Evolutionary conservation across 345 rosid genomes (phyloP), one percentile per base, ranked within the genome.

Genomic region (Salix brachista): DNA sequence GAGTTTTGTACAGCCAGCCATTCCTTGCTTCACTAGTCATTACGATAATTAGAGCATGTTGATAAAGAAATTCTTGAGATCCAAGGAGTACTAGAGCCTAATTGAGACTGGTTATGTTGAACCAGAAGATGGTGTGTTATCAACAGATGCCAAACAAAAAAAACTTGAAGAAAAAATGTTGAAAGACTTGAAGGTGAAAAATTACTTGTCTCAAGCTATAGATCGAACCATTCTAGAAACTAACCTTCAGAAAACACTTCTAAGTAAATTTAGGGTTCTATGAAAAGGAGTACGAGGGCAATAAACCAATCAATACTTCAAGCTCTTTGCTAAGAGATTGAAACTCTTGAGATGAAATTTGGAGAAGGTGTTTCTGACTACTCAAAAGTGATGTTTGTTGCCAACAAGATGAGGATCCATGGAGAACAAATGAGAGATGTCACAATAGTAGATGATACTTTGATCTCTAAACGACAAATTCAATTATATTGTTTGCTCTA

Each of bases 31-130:
- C 19, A 58, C 25, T 60, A 56, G 54, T 21, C 34, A 60, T n/a
- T 73, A 73, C 9, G 76, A 73, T 25, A 54, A 73, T 39, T 73
- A 36, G 76, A 52, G 65, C 2, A 17, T 54, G 65, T 11, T 71
- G 13, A 71, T 52, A 46, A 65, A 71, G 4, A 70, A 70, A 17
- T 36, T 48, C 6, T 32, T 54, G 12, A 12, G 73, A 14, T 70
- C 61, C 0, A 70, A 70, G 48, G 18, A 56, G 25, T 52, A 52
- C 5, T 60, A 19, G 23, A 61, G 68, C 9, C n/a, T 73, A 4
- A 19, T 73, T 36, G 17, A 72, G 65, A 32, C 3, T 17, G 66
- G 66, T 32, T 54, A 30, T 52, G 16, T 16, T 12, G 17, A 73
- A 25, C 67, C 37, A 36, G 2, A 21, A 21, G 5, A 7, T 36